Base-by-base conservation (phyloP, 306 rosid genomes). In the Vigna radiata region DNA sequence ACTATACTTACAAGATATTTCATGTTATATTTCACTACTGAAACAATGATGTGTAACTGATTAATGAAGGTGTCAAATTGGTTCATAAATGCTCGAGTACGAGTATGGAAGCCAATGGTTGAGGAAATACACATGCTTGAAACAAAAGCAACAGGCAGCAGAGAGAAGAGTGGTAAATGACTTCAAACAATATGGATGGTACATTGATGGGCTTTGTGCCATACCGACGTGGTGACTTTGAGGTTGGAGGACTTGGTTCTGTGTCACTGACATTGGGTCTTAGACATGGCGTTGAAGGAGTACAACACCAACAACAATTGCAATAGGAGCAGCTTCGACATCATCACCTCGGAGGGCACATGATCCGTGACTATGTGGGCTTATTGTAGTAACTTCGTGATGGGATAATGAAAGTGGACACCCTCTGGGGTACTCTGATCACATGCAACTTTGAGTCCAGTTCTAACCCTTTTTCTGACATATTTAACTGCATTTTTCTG, bases 51-150 rank as follows among this genome's bases (percentile, higher is more conserved):
- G 63, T 49, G 69, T 70, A 9, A 77, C 61, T 31, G 46, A 67
- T 41, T 37, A 61, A 65, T 81, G 75, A 60, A 94, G 98, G 98
- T 94, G 12, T 94, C 98, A 21, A 94, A 92, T 81, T 95, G 97
- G 97, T 92, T 92, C 79, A 87, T 87, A 66, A 94, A 94, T 78
- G 98, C 98, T 9, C 84, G 98, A 29, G 98, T 95, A 37, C 93
- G 99, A 2, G 88, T 95, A 14, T 95, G 99, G 99, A 95, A 95
- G 81, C 97, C 99, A 2, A 92, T 95, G 99, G 99, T 95, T 55
- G 99, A 95, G 73, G 99, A 95, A 85, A 91, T 95, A 86, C 97
- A 95, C 87, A 85, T 53, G 83, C 97, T 95, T 0, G 99, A 95
- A 68, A 89, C 93, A 11, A 88, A 88, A 81, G 16, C 76, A 33